These are phyloP conservation scores for Pittosporum tobira DNA, from an alignment of 129 eudicot species.

Conservation along the genomic window DNA sequence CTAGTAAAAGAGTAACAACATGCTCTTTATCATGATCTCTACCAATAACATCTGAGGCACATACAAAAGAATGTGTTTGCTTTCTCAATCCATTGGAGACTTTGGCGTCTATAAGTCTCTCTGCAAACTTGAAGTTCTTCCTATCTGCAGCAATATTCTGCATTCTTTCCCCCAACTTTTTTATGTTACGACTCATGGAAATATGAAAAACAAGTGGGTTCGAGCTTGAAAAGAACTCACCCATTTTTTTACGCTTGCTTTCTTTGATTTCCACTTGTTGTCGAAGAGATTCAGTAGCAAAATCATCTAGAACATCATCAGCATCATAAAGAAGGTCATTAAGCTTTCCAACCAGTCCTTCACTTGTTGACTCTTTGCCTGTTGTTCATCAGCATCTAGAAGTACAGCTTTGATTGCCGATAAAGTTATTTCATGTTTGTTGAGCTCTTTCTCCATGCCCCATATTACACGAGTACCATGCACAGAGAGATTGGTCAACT, in stretches of 20 bases:
- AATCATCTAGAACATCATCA: conserved; percentile 20
- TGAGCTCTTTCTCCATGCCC: conserved; percentile 22
- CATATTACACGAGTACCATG: conserved; percentile 10
- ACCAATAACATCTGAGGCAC: conserved; percentile 18
- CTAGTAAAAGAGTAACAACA: conserved; percentile 3
- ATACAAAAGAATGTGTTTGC: conserved; percentile 22
- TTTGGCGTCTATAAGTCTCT: conserved; percentile 5
- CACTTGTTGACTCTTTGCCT: conserved; percentile 18
- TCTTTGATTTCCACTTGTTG: not conserved
- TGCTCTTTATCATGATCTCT: conserved; percentile 18
- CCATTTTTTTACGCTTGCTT: conserved; percentile 1
- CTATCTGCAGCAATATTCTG: conserved; percentile 32
- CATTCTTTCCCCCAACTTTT: conserved; percentile 18
- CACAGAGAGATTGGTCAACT: not conserved
- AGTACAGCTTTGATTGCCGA: conserved; percentile 24
- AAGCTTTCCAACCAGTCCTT: conserved; percentile 34
- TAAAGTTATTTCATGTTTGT: conserved; percentile 16
- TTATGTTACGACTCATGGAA: conserved; percentile 19
- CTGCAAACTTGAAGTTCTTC: conserved; percentile 23
- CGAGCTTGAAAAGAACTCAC: conserved; percentile 20
- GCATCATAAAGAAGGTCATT: conserved; percentile 19
- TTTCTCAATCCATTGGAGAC: not conserved
- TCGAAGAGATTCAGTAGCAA: conserved; percentile 12
- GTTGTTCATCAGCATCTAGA: conserved; percentile 20
- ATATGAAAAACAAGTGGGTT: conserved; percentile 14